Evolutionary conservation across 2,329 filamentous ascomycete species (phyloP).

Genomic region (Xylaria sp.): DNA sequence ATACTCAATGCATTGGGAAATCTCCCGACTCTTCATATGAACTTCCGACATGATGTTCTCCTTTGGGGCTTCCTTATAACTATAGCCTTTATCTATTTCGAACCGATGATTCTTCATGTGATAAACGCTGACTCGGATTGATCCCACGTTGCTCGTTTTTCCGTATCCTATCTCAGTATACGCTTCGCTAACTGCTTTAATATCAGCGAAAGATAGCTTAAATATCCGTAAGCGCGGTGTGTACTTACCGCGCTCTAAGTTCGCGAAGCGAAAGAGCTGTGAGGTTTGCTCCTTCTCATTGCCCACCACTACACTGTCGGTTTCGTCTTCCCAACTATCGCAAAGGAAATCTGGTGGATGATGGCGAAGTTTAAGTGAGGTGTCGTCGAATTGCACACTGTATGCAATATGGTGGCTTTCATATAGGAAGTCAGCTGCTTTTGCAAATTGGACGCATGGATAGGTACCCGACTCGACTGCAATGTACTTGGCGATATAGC

Average conservation of each 20-base stretch:
- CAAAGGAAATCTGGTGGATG: not conserved
- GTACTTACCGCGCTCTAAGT: not conserved
- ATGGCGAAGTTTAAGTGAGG: not conserved
- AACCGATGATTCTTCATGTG: not conserved
- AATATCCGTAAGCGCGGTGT: not conserved
- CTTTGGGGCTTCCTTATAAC: not conserved
- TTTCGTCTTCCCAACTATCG: not conserved
- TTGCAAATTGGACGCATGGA: slow-evolving; percentile 1
- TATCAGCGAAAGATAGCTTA: not conserved
- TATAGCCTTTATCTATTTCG: not conserved
- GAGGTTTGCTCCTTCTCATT: not conserved
- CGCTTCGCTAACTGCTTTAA: not conserved
- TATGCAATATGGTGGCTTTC: slow-evolving; percentile 2
- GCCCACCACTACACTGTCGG: not conserved
- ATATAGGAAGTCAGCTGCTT: not conserved
- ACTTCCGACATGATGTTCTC: not conserved
- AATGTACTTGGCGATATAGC: slow-evolving; percentile 2
- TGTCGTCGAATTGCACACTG: not conserved
- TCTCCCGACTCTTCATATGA: not conserved
- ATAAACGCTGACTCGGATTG: not conserved
- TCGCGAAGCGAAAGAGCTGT: not conserved
- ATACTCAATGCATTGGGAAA: not conserved
- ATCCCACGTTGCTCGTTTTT: not conserved
- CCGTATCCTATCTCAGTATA: not conserved
- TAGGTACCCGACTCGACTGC: slow-evolving; percentile 2